These are phyloP conservation scores for Ambrosiella xylebori DNA, from an alignment of 2,329 filamentous ascomycete genomes.

Conservation along the genomic window DNA sequence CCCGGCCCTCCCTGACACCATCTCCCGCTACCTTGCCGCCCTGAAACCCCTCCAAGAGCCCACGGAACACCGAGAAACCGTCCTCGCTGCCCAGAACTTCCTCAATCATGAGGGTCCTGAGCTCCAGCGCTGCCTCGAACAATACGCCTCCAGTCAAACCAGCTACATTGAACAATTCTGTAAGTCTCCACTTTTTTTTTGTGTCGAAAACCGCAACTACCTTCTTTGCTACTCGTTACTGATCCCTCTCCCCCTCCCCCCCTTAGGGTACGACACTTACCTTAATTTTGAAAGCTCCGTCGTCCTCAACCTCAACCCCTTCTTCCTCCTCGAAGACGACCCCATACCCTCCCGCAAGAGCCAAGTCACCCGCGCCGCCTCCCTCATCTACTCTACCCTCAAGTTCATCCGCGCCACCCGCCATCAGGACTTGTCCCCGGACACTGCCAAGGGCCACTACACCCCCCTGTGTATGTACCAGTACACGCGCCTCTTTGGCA, in stretches of 20 bases:
- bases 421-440: constrained; percentile 80
- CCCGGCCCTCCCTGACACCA: constrained; percentile 64
- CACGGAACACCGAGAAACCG: constrained; percentile 71
- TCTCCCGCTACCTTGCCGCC: constrained; percentile 61
- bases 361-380: constrained; percentile 86
- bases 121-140: constrained; percentile 74
- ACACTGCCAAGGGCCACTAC: constrained; percentile 66
- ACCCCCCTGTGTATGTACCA: constrained; percentile 95
- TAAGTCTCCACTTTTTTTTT: constrained; percentile 30
- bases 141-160: constrained; percentile 75
- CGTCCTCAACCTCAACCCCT: constrained; percentile 91
- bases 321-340: constrained; percentile 94
- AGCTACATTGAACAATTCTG: constrained; percentile 99
- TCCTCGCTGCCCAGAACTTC: constrained; percentile 67
- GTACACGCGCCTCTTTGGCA: constrained; percentile 88
- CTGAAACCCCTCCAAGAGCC: constrained; percentile 65
- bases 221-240: too few species aligned
- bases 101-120: constrained; percentile 63
- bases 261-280: constrained; percentile 89
- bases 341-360: constrained; percentile 92
- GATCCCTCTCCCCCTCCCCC: not conserved
- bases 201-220: not conserved
- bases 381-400: constrained; percentile 73
- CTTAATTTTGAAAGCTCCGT: constrained; percentile 96
- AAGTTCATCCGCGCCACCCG: constrained; percentile 87